A percentile compares a stretch with the other conserved stretches of the same genome.
These are phyloP conservation scores for Populus simonii DNA, from an alignment of 345 rosid species.

Conservation along the genomic window DNA sequence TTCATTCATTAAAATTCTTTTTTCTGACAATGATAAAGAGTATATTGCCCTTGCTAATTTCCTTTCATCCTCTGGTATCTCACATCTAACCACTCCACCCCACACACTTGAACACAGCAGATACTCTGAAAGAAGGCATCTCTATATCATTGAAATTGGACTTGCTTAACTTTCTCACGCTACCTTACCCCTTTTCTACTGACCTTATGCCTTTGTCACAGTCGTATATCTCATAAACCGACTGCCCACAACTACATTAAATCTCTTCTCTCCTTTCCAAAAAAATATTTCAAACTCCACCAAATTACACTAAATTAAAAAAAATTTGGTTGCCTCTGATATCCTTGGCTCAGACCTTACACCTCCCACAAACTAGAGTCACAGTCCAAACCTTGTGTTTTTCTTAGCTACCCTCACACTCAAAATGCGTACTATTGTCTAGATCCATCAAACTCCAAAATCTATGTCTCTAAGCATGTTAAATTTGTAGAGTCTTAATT, in stretches of 20 bases:
- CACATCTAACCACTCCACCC: background rate
- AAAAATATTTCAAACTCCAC: background rate
- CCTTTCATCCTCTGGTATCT: background rate
- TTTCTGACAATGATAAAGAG: rapidly evolving
- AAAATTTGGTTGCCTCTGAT: too few relatives aligned
- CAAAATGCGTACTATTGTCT: too few relatives aligned
- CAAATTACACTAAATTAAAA: background rate
- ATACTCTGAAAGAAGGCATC: background rate
- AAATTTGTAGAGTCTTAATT: too few relatives aligned
- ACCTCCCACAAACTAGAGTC: rapidly evolving
- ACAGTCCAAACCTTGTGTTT: background rate
- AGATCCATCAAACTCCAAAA: background rate
- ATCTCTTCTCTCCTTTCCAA: background rate
- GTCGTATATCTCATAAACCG: too few relatives aligned
- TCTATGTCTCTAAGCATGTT: background rate
- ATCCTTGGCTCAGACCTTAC: background rate
- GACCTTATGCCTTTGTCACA: rapidly evolving
- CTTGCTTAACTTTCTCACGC: background rate
- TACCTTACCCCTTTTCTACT: rapidly evolving
- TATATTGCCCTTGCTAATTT: too few relatives aligned
- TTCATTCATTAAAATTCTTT: background rate
- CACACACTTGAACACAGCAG: background rate
- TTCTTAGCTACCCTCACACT: background rate
- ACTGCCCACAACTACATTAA: background rate
- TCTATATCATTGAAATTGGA: background rate